phyloP scores from a whole-genome alignment of 306 rosid genomes.

The Lathyrus oleraceus region DNA sequence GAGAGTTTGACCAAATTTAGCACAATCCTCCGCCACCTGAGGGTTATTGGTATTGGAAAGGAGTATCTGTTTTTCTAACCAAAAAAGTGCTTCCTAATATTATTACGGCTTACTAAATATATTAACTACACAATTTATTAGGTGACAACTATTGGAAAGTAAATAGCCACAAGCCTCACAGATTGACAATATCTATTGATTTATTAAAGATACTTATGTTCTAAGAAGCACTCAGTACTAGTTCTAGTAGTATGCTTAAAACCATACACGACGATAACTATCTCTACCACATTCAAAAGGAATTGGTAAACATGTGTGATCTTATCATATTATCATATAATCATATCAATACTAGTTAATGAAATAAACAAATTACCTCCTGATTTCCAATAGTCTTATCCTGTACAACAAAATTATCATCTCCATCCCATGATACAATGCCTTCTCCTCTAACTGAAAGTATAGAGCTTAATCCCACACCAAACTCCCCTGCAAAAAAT shows the following conservation, averaged over 20 bases:
- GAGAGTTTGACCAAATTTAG: background rate
- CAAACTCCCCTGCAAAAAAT: constrained; percentile 58
- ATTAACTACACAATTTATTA: background rate
- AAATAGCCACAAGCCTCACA: background rate
- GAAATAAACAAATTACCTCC: constrained; percentile 53
- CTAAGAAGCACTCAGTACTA: background rate
- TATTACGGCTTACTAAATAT: background rate
- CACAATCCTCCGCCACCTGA: background rate
- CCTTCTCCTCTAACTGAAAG: constrained; percentile 66
- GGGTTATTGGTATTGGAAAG: background rate
- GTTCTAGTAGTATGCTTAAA: background rate
- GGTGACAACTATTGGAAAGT: background rate
- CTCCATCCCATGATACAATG: constrained; percentile 61
- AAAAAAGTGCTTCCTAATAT: background rate
- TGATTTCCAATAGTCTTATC: constrained; percentile 49
- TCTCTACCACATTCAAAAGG: constrained; percentile 1
- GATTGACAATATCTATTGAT: background rate
- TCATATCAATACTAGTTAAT: background rate
- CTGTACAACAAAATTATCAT: constrained; percentile 66
- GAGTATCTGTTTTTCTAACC: background rate
- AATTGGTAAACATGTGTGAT: background rate
- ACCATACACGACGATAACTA: constrained; percentile 17
- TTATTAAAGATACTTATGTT: background rate
- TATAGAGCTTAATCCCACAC: constrained; percentile 62
- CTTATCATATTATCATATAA: constrained; percentile 5